phyloP scores from a whole-genome alignment of 768 basidiomycete genomes.

The Lactarius indigo region DNA sequence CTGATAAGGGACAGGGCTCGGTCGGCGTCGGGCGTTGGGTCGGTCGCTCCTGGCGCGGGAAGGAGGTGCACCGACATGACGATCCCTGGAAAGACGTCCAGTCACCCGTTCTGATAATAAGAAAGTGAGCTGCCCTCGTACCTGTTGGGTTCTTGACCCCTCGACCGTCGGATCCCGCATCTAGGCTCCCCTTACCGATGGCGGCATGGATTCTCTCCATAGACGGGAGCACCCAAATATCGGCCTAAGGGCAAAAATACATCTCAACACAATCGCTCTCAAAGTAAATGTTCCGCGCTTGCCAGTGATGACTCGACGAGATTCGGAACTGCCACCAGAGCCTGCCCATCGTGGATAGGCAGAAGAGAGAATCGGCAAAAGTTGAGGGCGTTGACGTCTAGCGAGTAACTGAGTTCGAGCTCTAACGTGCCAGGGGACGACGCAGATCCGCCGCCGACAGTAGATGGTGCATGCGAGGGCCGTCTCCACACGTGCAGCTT shows the following conservation, averaged over 20 bases:
- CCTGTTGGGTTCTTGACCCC: slow-evolving; percentile 55
- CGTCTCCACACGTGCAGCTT: slow-evolving; percentile 74
- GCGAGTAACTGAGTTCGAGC: slow-evolving; percentile 56
- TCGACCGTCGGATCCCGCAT: slow-evolving; percentile 40
- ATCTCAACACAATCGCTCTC: not conserved
- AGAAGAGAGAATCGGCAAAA: slow-evolving; percentile 87
- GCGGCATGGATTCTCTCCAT: slow-evolving; percentile 76
- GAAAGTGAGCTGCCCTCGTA: slow-evolving; percentile 25
- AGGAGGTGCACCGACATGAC: slow-evolving; percentile 86
- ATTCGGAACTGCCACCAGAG: slow-evolving; percentile 80
- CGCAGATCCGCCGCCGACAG: slow-evolving; percentile 53
- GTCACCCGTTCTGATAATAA: not conserved
- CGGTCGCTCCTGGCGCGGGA: not conserved
- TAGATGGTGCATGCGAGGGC: slow-evolving; percentile 41
- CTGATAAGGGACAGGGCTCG: slow-evolving; percentile 57
- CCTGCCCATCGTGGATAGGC: slow-evolving; percentile 28
- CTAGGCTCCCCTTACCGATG: slow-evolving; percentile 56
- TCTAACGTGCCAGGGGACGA: slow-evolving; percentile 45
- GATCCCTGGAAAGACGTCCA: slow-evolving; percentile 51
- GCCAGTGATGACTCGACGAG: slow-evolving; percentile 85
- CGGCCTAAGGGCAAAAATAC: slow-evolving; percentile 50
- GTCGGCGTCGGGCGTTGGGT: slow-evolving; percentile 33
- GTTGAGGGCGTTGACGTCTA: slow-evolving; percentile 92
- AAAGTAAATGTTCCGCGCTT: slow-evolving; percentile 24
- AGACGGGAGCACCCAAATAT: slow-evolving; percentile 79